These are phyloP conservation scores for Moricandia moricandioides DNA, from an alignment of 345 rosid genomes.

Conservation along the genomic window DNA sequence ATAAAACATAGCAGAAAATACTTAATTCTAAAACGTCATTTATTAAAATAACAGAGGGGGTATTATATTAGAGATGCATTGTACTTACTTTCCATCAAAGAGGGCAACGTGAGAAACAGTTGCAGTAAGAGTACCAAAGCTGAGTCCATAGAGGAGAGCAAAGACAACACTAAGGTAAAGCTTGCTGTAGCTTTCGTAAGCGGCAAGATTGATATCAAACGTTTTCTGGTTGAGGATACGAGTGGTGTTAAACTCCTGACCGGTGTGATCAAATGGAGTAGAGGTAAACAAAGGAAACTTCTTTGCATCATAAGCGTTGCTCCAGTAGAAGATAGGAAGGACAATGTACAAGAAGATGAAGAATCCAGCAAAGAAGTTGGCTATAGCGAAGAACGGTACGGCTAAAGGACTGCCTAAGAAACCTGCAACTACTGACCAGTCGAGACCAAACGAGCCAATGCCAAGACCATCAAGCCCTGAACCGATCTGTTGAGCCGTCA, in stretches of 20 bases:
- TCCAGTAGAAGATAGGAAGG: conserved; percentile 57
- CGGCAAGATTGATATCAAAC: conserved; percentile 42
- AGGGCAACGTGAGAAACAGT: conserved; percentile 70
- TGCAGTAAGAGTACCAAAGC: conserved; percentile 54
- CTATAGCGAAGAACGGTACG: conserved; percentile 56
- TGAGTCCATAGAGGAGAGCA: conserved; percentile 59
- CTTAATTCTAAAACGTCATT: too few relatives aligned
- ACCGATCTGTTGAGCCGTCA: conserved; percentile 67
- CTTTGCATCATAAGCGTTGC: conserved; percentile 45
- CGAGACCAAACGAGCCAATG: conserved; percentile 66
- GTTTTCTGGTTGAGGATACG: conserved; percentile 47
- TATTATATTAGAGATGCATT: neutral
- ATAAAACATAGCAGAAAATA: too few relatives aligned
- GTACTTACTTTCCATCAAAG: conserved; percentile 25
- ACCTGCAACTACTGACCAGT: conserved; percentile 61
- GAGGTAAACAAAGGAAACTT: conserved; percentile 55
- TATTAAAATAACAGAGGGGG: too few relatives aligned
- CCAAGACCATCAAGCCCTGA: conserved; percentile 60
- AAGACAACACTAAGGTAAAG: conserved; percentile 59
- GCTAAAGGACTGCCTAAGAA: conserved; percentile 75
- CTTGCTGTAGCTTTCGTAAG: conserved; percentile 56
- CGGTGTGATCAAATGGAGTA: conserved; percentile 39
- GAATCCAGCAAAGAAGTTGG: conserved; percentile 50
- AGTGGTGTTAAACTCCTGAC: conserved; percentile 46
- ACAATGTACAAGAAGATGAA: conserved; percentile 48